Conservation (phyloP, 495 filamentous ascomycete species). For the Ascodesmis nigricans region DNA sequence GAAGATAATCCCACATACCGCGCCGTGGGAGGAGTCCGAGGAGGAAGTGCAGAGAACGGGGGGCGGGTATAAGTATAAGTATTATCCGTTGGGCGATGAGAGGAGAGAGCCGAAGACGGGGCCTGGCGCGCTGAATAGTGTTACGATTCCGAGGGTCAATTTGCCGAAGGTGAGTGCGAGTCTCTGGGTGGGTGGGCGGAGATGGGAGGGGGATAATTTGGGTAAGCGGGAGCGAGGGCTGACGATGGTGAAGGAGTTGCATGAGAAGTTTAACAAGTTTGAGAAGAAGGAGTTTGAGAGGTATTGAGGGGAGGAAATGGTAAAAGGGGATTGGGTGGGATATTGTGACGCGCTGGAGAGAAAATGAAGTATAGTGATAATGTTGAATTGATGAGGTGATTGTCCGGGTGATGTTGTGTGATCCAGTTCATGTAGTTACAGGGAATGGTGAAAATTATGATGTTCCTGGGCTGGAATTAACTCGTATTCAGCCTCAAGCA, state of each 20-base stretch:
- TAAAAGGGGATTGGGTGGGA: too few species aligned
- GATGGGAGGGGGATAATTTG: constrained; percentile 1
- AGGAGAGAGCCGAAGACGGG: constrained; percentile 60
- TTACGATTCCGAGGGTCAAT: constrained; percentile 76
- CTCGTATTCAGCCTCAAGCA: too few species aligned
- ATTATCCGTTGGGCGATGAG: constrained; percentile 73
- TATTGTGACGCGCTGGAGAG: too few species aligned
- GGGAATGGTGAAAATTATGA: too few species aligned
- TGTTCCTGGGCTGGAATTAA: too few species aligned
- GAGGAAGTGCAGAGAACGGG: too few species aligned
- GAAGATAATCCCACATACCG: constrained; percentile 46
- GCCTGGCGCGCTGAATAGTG: constrained; percentile 79
- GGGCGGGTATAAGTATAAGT: constrained; percentile 33
- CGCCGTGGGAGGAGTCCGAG: constrained; percentile 94
- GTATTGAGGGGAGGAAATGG: too few species aligned
- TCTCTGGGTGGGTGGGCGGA: neutral
- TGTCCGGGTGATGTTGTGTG: too few species aligned
- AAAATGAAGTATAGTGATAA: too few species aligned
- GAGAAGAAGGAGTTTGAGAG: too few species aligned
- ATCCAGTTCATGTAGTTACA: too few species aligned
- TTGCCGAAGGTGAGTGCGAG: constrained; percentile 56
- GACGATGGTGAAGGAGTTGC: constrained; percentile 37
- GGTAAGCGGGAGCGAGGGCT: constrained; percentile 8
- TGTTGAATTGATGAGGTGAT: too few species aligned
- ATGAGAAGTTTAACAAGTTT: constrained; percentile 96